Base-by-base conservation (phyloP, 805 yeast species). In the Wickerhamiella brachini region DNA sequence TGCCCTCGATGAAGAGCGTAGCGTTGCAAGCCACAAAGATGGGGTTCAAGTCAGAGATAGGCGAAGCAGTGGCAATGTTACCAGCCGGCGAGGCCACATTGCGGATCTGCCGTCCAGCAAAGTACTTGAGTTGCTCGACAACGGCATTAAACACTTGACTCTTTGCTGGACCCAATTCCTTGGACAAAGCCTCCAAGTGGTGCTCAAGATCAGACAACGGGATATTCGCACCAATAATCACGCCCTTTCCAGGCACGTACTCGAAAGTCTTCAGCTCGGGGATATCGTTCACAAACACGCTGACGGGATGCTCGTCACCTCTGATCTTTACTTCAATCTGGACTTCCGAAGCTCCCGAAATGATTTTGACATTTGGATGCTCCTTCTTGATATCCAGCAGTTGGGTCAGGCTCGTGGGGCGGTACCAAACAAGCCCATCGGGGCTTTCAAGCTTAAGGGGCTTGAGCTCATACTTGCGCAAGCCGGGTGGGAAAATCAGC, bases 61-160 rank as follows among this genome's bases (percentile, higher is more conserved):
- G 77, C 3, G 75, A 70, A 2, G 77, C 77, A 1, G 77, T 73
- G 18, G 72, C 75, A 44, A 73, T 71, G 44, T 71, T 71, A 39
- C 77, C 77, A 0, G 76, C 75, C 1, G 76, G 72, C 10, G 76
- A 72, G 15, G 76, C 77, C 8, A 72, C 76, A 52, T 73, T 73
- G 51, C 77, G 65, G 49, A 73, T 72, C 53, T 74, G 77, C 37
- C 76, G 63, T 1, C 77, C 76, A 0, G 77, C 77, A 58, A 73
- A 73, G 52, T 68, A 65, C 57, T 72, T 71, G 51, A 73, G 61
- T 56, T 73, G 77, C 20, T 64, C 59, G 15, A 66, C 61, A 37
- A 73, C 69, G 13, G 71, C 71, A 15, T 54, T 48, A 53, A 53
- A 73, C 15, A 67, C 68, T 55, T 71, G 73, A 5, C 69, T 64